Percentiles rank a stretch among this genome's conserved stretches.
phyloP scores from a whole-genome alignment of 805 yeast genomes.

The Barnettozyma pratensis region DNA sequence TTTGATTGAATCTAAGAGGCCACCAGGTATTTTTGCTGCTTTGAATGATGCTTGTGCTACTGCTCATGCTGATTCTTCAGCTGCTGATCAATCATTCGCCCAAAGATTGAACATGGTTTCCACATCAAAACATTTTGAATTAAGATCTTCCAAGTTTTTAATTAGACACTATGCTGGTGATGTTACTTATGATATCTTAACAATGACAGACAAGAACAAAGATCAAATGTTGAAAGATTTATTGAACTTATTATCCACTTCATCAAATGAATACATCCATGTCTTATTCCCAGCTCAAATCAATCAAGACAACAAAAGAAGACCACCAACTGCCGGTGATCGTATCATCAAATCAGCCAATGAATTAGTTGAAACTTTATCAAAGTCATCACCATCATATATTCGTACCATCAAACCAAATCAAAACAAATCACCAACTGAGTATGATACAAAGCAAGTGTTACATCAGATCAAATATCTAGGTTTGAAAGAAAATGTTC shows the following conservation, averaged over 20 bases:
- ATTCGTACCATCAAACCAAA: slow-evolving; percentile 97
- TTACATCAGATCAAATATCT: slow-evolving; percentile 93
- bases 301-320: slow-evolving; percentile 63
- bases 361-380: slow-evolving; percentile 78
- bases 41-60: slow-evolving; percentile 96
- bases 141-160: slow-evolving; percentile 80
- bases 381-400: slow-evolving; percentile 90
- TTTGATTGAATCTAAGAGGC: slow-evolving; percentile 86
- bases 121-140: slow-evolving; percentile 80
- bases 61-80: slow-evolving; percentile 94
- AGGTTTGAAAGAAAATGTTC: slow-evolving; percentile 93
- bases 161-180: slow-evolving; percentile 98
- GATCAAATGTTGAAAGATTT: slow-evolving; percentile 89
- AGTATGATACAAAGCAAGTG: slow-evolving; percentile 84
- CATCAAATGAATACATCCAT: slow-evolving; percentile 59
- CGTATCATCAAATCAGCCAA: slow-evolving; percentile 92
- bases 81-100: slow-evolving; percentile 95
- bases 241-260: slow-evolving; percentile 69
- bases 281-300: slow-evolving; percentile 60
- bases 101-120: slow-evolving; percentile 85
- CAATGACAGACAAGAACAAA: slow-evolving; percentile 95
- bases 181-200: slow-evolving; percentile 82
- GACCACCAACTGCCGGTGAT: slow-evolving; percentile 96
- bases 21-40: slow-evolving; percentile 96
- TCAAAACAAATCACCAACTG: slow-evolving; percentile 85